Base-by-base conservation (phyloP, 371 early-diverging fungal genomes). In the Smittium culicis region DNA sequence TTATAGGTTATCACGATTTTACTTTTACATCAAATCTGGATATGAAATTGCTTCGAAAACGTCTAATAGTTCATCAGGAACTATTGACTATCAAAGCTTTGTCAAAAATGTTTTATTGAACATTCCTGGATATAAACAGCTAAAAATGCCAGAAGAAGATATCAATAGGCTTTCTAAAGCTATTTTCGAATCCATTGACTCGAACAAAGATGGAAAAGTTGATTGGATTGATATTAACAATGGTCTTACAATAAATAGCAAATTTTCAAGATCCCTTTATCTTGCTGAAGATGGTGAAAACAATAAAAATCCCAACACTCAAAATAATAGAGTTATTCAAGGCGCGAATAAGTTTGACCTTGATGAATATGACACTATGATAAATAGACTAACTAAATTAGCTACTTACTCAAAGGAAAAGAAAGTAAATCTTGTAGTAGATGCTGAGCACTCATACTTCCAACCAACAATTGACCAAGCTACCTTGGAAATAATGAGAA, bases 381-480 rank as follows among this genome's bases (percentile, higher is more conserved):
- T 90, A 59, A 65, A 67, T 24, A 86, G 90, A 30, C 72, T 93
- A 29, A 80, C 86, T 54, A 72, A 75, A 17, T 78, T 93, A 0
- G 83, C 84, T 66, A 71, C 78, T 31, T 77, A 85, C 66, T 91
- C 93, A 16, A 71, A 75, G 25, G 67, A 80, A 34, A 72, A 75
- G 33, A 77, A 83, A 28, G 91, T 91, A 14, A 82, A 88, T 2
- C 73, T 94, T 34, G 88, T 94, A 87, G 80, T 94, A 27, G 97
- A 96, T 74, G 97, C 97, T 60, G 97, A 96, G 73, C 94, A 93
- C 76, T 74, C 86, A 32, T 90, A 92, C 76, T 94, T 94, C 82
- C 95, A 95, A 78, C 85, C 89, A 3, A 90, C 91, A 29, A 92
- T 97, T 76, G 93, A 93, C 76, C 85, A 85, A 66, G 82, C 93